Base-by-base conservation (phyloP, 2,329 filamentous ascomycete genomes). In the Claviceps quebecensis region DNA sequence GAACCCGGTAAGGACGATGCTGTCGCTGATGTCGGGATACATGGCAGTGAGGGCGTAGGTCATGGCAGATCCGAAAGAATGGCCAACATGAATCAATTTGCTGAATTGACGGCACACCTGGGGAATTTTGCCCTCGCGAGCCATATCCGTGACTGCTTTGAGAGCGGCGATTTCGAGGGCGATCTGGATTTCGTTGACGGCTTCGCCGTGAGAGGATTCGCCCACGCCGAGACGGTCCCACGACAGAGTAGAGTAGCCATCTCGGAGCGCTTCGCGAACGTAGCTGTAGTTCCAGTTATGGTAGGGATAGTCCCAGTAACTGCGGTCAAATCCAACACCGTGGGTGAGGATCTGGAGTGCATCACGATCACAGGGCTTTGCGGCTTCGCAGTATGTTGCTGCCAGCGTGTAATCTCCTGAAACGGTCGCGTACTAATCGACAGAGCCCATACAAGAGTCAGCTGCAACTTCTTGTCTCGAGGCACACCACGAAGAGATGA, bases 181-280 rank as follows among this genome's bases (percentile, higher is more conserved):
- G 17, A 72, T 66, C 60, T 84, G 80, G 51, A 84, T 76, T 60
- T 80, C 75, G 57, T 75, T 72, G 58, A 83, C 60, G 0, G 80
- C 72, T 45, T 83, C 74, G 47, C 75, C 77, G 58, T 76, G 77
- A 4, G 74, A 73, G 1, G 78, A 82, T 52, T 69, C 66, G 41
- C 75, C 80, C 43, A 83, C 72, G 36, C 81, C 81, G 5, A 83
- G 72, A 17, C 81, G 77, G 63, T 85, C 80, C 64, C 74, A 81
- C 9, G 72, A 66, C 45, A 84, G 71, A 2, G 79, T 82, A 36
- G 73, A 77, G 67, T 77, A 83, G 41, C 76, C 76, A 40, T 69
- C 67, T 5, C 71, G 72, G 2, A 81, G 69, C 2, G 81, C 80
- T 13, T 65, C 64, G 46, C 75, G 68, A 29, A 78, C 70, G 61